A percentile compares a stretch with the other conserved stretches of the same genome.
Conservation (phyloP, 805 yeast genomes). For the Kodamaea leandrae region DNA sequence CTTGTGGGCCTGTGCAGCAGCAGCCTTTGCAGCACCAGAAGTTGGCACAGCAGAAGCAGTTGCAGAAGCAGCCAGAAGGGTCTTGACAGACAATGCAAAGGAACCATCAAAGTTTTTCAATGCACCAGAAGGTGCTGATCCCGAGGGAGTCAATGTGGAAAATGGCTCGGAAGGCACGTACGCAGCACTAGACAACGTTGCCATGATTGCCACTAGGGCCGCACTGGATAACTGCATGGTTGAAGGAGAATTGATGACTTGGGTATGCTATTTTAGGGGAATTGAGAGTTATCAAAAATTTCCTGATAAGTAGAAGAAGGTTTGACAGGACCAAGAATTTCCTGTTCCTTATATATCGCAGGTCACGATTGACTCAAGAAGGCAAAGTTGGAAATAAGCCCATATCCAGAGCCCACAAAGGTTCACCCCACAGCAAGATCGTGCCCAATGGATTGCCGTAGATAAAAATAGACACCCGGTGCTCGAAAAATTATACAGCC, state of each 20-base stretch:
- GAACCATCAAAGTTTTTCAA: slow-evolving; percentile 28
- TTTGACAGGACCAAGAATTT: not conserved
- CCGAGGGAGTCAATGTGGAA: slow-evolving; percentile 32
- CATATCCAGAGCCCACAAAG: not conserved
- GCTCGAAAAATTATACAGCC: not conserved
- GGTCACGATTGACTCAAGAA: not conserved
- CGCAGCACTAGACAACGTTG: slow-evolving; percentile 21
- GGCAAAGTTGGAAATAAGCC: not conserved
- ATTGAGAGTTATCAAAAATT: not conserved
- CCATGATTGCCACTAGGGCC: slow-evolving; percentile 10
- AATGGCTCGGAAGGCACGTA: slow-evolving; percentile 26
- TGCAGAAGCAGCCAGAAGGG: slow-evolving; percentile 15
- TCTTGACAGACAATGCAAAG: slow-evolving; percentile 31
- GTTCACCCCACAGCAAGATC: slow-evolving; percentile 1
- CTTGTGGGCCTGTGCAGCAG: slow-evolving; percentile 15
- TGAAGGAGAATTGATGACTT: not conserved
- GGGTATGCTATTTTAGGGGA: not conserved
- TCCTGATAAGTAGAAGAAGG: not conserved
- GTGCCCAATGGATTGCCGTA: not conserved
- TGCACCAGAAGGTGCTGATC: slow-evolving; percentile 24
- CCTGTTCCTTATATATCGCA: slow-evolving; percentile 1
- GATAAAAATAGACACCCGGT: slow-evolving; percentile 1
- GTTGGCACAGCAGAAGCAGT: slow-evolving; percentile 36
- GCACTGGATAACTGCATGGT: slow-evolving; percentile 8
- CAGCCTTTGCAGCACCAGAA: slow-evolving; percentile 21